Conservation (phyloP, 1,139 yeast species). For the Nematodospora anomalae region DNA sequence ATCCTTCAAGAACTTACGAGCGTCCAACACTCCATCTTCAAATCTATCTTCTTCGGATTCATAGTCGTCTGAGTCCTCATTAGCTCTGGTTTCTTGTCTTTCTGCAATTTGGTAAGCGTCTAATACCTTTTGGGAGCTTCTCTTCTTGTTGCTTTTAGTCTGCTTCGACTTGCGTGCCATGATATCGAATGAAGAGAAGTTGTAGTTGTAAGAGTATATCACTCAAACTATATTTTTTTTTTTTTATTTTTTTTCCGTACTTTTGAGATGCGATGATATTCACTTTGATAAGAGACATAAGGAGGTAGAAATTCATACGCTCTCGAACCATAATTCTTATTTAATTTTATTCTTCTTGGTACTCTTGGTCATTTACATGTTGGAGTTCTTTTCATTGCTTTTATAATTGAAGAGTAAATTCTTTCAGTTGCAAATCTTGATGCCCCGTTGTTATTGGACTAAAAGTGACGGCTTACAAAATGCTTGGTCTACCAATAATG, state of each 20-base stretch:
- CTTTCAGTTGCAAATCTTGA: too few species aligned
- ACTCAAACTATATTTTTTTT: too few species aligned
- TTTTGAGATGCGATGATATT: conserved; percentile 8
- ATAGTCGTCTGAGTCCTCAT: conserved; percentile 18
- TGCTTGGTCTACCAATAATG: too few species aligned
- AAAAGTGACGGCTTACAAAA: too few species aligned
- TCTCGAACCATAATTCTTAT: too few species aligned
- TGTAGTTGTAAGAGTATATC: too few species aligned
- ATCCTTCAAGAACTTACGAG: conserved; percentile 33
- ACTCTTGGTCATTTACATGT: not conserved
- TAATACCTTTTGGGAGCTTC: conserved; percentile 37
- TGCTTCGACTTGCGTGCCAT: conserved; percentile 6
- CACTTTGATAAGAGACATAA: too few species aligned
- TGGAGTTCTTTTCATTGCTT: not conserved
- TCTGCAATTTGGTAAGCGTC: conserved; percentile 52
- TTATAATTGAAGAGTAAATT: too few species aligned
- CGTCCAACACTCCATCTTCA: conserved; percentile 45
- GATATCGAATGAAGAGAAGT: too few species aligned
- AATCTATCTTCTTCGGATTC: conserved; percentile 24
- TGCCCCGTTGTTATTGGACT: too few species aligned
- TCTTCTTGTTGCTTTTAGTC: conserved; percentile 17
- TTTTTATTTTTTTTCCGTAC: conserved; percentile 2
- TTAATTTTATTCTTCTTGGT: too few species aligned
- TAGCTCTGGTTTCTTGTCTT: conserved; percentile 32
- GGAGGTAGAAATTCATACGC: too few species aligned